Evolutionary conservation across 2,329 filamentous ascomycete species (phyloP).

Genomic region (Biscogniauxia sp.): DNA sequence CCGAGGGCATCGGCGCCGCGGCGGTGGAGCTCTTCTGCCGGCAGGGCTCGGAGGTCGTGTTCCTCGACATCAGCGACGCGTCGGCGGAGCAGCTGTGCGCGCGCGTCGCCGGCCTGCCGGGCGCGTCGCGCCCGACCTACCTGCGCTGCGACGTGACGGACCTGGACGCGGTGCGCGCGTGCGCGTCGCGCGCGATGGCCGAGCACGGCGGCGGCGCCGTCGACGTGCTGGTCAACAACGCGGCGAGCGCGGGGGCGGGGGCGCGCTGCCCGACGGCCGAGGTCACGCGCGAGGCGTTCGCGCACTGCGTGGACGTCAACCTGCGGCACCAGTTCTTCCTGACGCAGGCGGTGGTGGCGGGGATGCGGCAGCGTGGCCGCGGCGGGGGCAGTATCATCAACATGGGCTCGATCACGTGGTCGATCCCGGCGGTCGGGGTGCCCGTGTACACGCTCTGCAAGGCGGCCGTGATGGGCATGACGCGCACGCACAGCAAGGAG

Average conservation of each 20-base stretch:
- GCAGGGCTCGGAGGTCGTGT: constrained; percentile 44
- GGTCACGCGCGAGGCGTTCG: constrained; percentile 42
- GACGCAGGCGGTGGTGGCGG: constrained; percentile 37
- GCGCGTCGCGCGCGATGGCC: constrained; percentile 33
- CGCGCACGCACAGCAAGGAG: constrained; percentile 37
- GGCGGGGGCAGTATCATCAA: constrained; percentile 39
- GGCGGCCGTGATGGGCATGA: constrained; percentile 39
- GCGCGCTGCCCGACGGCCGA: constrained; percentile 31
- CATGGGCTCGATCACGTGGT: constrained; percentile 39
- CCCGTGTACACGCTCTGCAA: constrained; percentile 39
- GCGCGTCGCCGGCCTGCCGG: constrained; percentile 19
- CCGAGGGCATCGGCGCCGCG: constrained; percentile 45
- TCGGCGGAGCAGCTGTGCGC: constrained; percentile 33
- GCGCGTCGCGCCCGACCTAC: constrained; percentile 34
- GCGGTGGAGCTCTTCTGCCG: constrained; percentile 43
- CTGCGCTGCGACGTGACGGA: constrained; percentile 43
- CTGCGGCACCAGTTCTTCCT: constrained; percentile 45
- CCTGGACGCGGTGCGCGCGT: constrained; percentile 33
- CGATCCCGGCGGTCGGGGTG: constrained; percentile 32
- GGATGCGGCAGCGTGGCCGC: constrained; percentile 29
- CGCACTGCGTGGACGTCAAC: constrained; percentile 43
- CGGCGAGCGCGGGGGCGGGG: constrained; percentile 25
- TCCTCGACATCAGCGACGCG: constrained; percentile 40
- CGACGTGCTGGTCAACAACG: constrained; percentile 39
- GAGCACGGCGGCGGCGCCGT: constrained; percentile 26